Conservation (phyloP, 148 eudicot species). For the Chenopodium album region DNA sequence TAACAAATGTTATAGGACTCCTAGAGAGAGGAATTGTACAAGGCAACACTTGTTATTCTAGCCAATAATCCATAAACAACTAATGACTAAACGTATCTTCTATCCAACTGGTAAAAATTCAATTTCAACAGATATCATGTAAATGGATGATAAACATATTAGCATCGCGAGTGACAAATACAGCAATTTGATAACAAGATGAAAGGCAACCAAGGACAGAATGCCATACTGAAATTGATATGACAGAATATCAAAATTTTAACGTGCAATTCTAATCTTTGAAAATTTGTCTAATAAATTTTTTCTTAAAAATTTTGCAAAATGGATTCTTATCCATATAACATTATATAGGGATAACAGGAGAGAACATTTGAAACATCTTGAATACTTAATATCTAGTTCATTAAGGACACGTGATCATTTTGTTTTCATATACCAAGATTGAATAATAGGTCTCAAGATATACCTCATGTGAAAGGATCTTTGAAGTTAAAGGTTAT, state of each 20-base stretch:
- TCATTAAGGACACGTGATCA: neutral
- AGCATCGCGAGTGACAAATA: neutral
- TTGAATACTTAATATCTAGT: neutral
- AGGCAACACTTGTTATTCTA: neutral
- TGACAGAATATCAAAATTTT: neutral
- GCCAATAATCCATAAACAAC: neutral
- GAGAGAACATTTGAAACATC: neutral
- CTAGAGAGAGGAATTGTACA: neutral
- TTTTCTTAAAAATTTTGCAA: neutral
- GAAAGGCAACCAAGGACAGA: neutral
- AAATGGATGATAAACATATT: neutral
- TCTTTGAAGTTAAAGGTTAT: neutral
- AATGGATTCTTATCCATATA: neutral
- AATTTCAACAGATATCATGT: neutral
- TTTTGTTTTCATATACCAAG: neutral
- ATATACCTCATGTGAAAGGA: neutral
- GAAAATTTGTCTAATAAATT: neutral
- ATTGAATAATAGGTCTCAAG: neutral
- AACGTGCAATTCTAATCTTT: neutral
- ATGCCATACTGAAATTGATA: neutral
- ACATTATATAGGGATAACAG: neutral
- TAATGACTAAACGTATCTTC: neutral
- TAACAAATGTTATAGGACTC: neutral
- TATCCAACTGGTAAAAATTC: neutral
- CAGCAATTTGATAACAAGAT: neutral